These are phyloP conservation scores for Fusarium longipes DNA, from an alignment of 2,329 filamentous ascomycete species.

Conservation along the genomic window DNA sequence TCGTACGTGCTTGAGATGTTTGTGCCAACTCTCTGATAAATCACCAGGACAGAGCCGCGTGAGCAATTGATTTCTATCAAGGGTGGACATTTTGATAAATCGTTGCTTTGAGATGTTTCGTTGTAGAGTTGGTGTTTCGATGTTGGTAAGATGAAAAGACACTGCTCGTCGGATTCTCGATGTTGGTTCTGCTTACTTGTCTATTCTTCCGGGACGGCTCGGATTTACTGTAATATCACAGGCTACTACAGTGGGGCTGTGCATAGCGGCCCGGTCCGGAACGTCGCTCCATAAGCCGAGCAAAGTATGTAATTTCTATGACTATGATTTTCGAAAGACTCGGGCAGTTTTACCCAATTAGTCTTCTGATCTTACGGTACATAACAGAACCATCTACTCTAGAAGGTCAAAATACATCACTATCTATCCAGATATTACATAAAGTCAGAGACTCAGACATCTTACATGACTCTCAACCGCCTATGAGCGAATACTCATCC, in stretches of 20 bases:
- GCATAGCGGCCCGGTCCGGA: not conserved
- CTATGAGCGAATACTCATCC: too few species aligned
- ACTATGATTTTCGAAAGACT: too few species aligned
- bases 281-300: too few species aligned
- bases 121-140: not conserved
- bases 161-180: not conserved
- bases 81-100: not conserved
- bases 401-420: too few species aligned
- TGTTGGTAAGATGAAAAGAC: not conserved
- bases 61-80: not conserved
- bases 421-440: too few species aligned
- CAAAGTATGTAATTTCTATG: too few species aligned
- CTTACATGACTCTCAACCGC: too few species aligned
- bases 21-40: not conserved
- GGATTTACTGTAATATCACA: not conserved
- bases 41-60: slow-evolving; percentile 16
- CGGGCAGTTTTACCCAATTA: too few species aligned
- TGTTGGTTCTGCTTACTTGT: not conserved
- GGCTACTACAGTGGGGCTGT: not conserved
- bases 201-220: too few species aligned
- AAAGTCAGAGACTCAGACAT: too few species aligned
- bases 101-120: not conserved
- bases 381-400: too few species aligned
- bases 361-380: too few species aligned
- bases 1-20: not conserved